Percentiles rank a stretch among this genome's conserved stretches.
Evolutionary conservation across 2,329 filamentous ascomycete genomes (phyloP).

Genomic region (Pseudodiploospora longispora): DNA sequence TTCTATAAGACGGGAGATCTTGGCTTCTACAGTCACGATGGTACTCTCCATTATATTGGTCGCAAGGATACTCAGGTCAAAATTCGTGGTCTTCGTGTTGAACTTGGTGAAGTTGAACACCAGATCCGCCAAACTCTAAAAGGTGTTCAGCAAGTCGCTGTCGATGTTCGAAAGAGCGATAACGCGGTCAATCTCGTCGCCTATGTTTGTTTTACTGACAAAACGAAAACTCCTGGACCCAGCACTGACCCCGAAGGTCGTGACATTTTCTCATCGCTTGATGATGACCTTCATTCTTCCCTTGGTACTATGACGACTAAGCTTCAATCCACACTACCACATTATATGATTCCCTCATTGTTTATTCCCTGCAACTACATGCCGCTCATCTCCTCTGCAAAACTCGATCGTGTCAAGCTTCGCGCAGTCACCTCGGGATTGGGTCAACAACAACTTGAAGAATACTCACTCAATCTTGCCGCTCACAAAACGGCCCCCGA

Average conservation of each 20-base stretch:
- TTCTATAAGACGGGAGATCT: not conserved
- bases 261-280: not conserved
- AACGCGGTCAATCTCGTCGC: not conserved
- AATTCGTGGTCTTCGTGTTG: not conserved
- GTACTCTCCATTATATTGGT: not conserved
- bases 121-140: not conserved
- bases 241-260: not conserved
- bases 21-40: slow-evolving; percentile 5
- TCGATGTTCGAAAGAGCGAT: not conserved
- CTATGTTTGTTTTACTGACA: not conserved
- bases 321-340: not conserved
- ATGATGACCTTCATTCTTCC: not conserved
- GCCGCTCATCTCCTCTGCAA: not conserved
- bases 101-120: not conserved
- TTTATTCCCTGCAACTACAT: not conserved
- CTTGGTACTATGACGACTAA: not conserved
- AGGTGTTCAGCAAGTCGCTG: not conserved
- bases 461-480: slow-evolving; percentile 2
- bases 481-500: slow-evolving; percentile 4
- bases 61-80: not conserved
- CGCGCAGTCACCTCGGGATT: too few relatives aligned
- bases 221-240: not conserved
- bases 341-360: not conserved
- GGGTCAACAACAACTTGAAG: not conserved
- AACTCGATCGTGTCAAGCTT: not conserved